phyloP scores from a whole-genome alignment of 2,329 filamentous ascomycete genomes.

The Penicillium sp. region DNA sequence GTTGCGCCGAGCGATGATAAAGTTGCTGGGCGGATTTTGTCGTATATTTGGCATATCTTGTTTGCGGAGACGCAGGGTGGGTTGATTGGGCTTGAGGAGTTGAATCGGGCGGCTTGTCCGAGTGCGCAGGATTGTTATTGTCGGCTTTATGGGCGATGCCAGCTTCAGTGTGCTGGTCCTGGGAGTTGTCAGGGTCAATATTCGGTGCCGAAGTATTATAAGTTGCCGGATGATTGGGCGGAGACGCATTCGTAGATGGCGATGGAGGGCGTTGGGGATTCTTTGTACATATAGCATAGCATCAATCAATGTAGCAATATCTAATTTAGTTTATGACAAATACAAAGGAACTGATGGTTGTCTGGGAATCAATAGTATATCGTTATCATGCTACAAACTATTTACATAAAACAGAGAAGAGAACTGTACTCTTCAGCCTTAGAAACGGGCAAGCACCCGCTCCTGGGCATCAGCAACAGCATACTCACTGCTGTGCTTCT shows the following conservation, averaged over 20 bases:
- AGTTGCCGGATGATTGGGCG: conserved; percentile 42
- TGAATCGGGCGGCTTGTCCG: conserved; percentile 46
- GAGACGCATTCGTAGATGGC: conserved; percentile 31
- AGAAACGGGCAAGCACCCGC: conserved; percentile 74
- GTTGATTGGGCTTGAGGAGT: conserved; percentile 37
- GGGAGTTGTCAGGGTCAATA: conserved; percentile 48
- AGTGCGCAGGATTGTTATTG: conserved; percentile 50
- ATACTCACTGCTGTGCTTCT: conserved; percentile 71
- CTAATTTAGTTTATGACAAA: too few species aligned
- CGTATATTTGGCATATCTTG: conserved; percentile 56
- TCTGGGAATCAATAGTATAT: neutral
- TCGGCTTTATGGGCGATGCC: conserved; percentile 48
- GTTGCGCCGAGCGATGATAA: conserved; percentile 49
- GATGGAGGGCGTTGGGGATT: too few species aligned
- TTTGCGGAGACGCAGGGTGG: conserved; percentile 40
- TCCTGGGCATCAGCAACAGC: conserved; percentile 75
- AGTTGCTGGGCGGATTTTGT: conserved; percentile 52
- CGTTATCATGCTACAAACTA: conserved; percentile 22
- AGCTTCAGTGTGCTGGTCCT: conserved; percentile 36
- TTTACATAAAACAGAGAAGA: conserved; percentile 3
- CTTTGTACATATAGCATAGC: conserved; percentile 7
- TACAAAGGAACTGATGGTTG: too few species aligned
- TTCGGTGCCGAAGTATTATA: conserved; percentile 40
- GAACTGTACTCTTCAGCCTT: conserved; percentile 11
- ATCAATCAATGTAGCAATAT: too few species aligned